A percentile compares a stretch with the other conserved stretches of the same genome.
phyloP scores from a whole-genome alignment of 2,329 filamentous ascomycete genomes.

The Plectosphaerella cucumerina region DNA sequence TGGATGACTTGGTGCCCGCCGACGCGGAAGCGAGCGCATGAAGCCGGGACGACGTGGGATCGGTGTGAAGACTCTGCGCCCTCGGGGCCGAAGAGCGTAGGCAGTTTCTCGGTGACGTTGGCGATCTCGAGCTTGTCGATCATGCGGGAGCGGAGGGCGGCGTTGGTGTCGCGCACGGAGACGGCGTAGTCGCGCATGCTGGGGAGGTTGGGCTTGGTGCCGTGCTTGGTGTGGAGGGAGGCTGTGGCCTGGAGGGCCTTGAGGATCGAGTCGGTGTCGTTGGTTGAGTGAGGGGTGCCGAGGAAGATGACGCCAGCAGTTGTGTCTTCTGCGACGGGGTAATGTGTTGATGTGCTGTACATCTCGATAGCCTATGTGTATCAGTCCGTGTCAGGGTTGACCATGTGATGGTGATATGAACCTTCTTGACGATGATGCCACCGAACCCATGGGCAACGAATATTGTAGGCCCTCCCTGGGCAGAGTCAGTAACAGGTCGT shows the following conservation, averaged over 20 bases:
- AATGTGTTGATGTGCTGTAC: background rate
- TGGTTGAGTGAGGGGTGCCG: conserved; percentile 16
- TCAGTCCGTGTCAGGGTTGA: background rate
- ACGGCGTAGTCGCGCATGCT: conserved; percentile 16
- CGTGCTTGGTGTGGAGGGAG: conserved; percentile 1
- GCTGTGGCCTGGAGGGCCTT: conserved; percentile 13
- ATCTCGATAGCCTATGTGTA: background rate
- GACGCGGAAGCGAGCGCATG: background rate
- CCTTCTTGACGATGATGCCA: conserved; percentile 19
- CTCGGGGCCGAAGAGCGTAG: background rate
- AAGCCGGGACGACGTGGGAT: conserved; percentile 2
- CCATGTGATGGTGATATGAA: background rate
- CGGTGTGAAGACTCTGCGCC: background rate
- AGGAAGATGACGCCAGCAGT: conserved; percentile 15
- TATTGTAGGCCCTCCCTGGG: conserved; percentile 13
- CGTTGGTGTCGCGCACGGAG: conserved; percentile 14
- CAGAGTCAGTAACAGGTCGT: background rate
- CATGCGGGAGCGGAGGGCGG: conserved; percentile 6
- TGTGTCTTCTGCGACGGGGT: conserved; percentile 1
- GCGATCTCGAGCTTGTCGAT: background rate
- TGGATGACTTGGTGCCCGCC: background rate
- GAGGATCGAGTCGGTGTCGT: conserved; percentile 14
- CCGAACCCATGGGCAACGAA: conserved; percentile 20
- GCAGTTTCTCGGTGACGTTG: background rate
- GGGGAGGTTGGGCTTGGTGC: conserved; percentile 4